Percentiles rank a stretch among this genome's conserved stretches.
These are phyloP conservation scores for Cucurbita pepo DNA, from an alignment of 306 rosid genomes.

Conservation along the genomic window DNA sequence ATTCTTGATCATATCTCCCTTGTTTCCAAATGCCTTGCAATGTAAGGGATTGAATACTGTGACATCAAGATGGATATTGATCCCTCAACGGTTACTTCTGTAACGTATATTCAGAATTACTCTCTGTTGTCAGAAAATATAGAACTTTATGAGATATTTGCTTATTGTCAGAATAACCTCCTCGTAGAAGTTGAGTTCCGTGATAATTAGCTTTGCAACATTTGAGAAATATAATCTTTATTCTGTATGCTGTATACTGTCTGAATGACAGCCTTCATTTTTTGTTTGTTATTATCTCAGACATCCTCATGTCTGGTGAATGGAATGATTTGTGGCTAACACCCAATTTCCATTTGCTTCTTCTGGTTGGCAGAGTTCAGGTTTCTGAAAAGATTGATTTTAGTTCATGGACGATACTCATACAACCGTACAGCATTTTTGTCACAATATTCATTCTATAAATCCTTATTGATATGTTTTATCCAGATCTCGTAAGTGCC, in stretches of 20 bases:
- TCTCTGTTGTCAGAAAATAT: neutral
- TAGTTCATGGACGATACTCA: constrained; percentile 97
- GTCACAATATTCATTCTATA: constrained; percentile 93
- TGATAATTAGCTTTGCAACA: neutral
- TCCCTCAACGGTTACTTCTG: neutral
- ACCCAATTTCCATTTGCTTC: constrained; percentile 1
- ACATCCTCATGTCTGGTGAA: neutral
- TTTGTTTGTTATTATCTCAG: neutral
- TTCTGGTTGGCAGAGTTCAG: constrained; percentile 72
- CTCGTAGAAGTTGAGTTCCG: neutral
- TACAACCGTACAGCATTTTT: constrained; percentile 96
- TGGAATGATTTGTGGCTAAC: neutral
- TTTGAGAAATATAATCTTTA: neutral
- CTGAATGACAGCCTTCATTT: neutral
- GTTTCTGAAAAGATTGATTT: constrained; percentile 77
- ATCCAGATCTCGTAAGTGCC: constrained; percentile 92
- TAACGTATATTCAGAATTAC: neutral
- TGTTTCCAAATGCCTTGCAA: neutral
- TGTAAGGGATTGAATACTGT: neutral
- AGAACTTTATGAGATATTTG: neutral
- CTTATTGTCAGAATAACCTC: neutral
- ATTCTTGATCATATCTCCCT: neutral
- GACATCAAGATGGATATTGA: neutral
- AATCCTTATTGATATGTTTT: constrained; percentile 84
- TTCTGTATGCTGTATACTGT: neutral